Evolutionary conservation across 2,329 filamentous ascomycete species (phyloP), one percentile per base, ranked within the genome.

Genomic region (Metarhizium rileyi): DNA sequence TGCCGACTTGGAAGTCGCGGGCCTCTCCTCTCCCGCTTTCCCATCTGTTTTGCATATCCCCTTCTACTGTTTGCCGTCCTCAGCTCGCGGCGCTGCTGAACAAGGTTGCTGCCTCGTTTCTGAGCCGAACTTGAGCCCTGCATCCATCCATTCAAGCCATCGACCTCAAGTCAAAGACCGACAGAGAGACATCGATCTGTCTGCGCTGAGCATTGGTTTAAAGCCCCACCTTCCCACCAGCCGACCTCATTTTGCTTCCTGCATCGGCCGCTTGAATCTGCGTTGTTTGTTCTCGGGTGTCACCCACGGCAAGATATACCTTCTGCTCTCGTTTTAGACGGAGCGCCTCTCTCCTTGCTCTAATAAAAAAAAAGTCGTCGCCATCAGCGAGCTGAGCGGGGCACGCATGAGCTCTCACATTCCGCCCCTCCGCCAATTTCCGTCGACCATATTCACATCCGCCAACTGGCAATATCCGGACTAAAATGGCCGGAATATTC

Each of bases 401-500:
- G 33, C 35, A 33, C 23, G 22, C 35, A 26, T 35, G 20, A 16
- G 30, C 26, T 26, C 20, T 38, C 20, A 40, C 20, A 42, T 10
- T 43, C 36, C 20, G 12, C 10, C 23, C 42, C 42, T 30, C 26
- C 14, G 38, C n/a, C 2, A n/a, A 33, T 7, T 26, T 28, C 41
- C 28, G 12, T n/a, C 26, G 30, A 42, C 38, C 22, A 23, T 5
- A 42, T 25, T 42, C 20, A 18, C 38, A 25, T 20, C 38, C 10
- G 38, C 22, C 12, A 23, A 42, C 9, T 25, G n/a, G 22, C 23
- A 25, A 18, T 14, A 5, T 7, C 20, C 3, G 49, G 48, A 25
- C 51, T 49, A 62, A 61, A 70, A 97, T 97, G 90, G 87, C 89
- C 62, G 87, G 88, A 61, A 74, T 98, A 67, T 95, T 98, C 71